phyloP scores from a whole-genome alignment of 75 land plant species.

The Pinus tabuliformis region DNA sequence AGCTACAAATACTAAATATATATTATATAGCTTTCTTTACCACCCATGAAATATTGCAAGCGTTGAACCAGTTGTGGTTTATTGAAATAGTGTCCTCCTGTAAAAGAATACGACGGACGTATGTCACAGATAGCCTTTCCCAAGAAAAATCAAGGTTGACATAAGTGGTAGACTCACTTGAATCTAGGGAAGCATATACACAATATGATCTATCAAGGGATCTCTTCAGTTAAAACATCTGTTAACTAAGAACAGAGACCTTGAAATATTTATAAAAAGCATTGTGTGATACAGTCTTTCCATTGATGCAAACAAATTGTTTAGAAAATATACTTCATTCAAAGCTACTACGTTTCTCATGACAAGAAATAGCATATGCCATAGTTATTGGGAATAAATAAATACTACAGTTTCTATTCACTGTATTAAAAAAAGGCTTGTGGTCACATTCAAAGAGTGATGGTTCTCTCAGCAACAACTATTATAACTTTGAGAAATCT shows the following conservation, averaged over 20 bases:
- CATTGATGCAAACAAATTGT: not conserved
- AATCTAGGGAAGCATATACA: not conserved
- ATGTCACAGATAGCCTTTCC: not conserved
- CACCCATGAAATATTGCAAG: slow-evolving; percentile 81
- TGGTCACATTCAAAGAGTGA: not conserved
- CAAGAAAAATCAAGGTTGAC: not conserved
- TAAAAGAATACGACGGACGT: not conserved
- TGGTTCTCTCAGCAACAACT: not conserved
- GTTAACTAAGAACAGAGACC: not conserved
- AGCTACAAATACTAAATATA: not conserved
- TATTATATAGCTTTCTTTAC: slow-evolving; percentile 29
- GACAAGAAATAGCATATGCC: not conserved
- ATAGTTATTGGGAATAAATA: not conserved
- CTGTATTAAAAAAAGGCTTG: not conserved
- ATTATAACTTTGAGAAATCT: not conserved
- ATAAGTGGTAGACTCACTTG: not conserved
- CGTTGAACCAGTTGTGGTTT: slow-evolving; percentile 97
- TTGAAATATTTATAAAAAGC: not conserved
- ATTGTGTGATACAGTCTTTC: too few species aligned
- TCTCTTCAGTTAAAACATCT: not conserved
- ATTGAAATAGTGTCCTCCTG: slow-evolving; percentile 94
- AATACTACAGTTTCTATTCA: not conserved
- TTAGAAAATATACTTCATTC: not conserved
- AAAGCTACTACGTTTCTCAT: not conserved
- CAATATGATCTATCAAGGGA: not conserved